Conservation (phyloP, 352 stramenopile genomes). For the Blastocystis sp. region DNA sequence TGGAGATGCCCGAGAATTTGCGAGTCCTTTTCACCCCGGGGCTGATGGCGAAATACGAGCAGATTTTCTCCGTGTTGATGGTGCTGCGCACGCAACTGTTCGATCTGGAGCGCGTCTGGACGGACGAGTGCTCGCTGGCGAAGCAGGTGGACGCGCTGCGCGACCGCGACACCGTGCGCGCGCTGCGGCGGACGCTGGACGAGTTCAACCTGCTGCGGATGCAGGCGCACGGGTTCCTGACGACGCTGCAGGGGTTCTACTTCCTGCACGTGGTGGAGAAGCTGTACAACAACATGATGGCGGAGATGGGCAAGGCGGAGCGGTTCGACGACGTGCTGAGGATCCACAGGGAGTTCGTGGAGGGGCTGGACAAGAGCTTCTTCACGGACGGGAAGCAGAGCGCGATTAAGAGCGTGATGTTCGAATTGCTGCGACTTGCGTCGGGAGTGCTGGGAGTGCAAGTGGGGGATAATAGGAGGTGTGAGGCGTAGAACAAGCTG, state of each 20-base stretch:
- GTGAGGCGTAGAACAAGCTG: slow-evolving; percentile 18
- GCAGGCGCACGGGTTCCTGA: slow-evolving; percentile 38
- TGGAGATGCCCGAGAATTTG: slow-evolving; percentile 26
- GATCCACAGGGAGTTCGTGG: slow-evolving; percentile 24
- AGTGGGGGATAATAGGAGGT: background rate
- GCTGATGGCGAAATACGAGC: slow-evolving; percentile 40
- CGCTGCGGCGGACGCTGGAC: slow-evolving; percentile 3
- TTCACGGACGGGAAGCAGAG: background rate
- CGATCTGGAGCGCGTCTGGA: slow-evolving; percentile 23
- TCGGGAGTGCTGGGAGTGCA: slow-evolving; percentile 26
- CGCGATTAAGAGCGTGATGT: background rate
- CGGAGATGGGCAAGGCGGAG: slow-evolving; percentile 13
- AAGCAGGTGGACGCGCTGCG: slow-evolving; percentile 25
- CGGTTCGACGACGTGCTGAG: slow-evolving; percentile 28
- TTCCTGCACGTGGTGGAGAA: slow-evolving; percentile 57
- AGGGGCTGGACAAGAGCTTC: slow-evolving; percentile 9
- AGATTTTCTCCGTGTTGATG: slow-evolving; percentile 34
- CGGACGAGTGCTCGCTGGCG: background rate
- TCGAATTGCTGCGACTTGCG: slow-evolving; percentile 15
- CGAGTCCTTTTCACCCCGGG: background rate
- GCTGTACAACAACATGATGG: slow-evolving; percentile 21
- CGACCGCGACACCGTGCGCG: background rate
- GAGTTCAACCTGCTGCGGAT: slow-evolving; percentile 38
- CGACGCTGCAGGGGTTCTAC: slow-evolving; percentile 58
- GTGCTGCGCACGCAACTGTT: slow-evolving; percentile 8